Base-by-base conservation (phyloP, 2,329 filamentous ascomycete species). In the Hymenoscyphus fraxineus region DNA sequence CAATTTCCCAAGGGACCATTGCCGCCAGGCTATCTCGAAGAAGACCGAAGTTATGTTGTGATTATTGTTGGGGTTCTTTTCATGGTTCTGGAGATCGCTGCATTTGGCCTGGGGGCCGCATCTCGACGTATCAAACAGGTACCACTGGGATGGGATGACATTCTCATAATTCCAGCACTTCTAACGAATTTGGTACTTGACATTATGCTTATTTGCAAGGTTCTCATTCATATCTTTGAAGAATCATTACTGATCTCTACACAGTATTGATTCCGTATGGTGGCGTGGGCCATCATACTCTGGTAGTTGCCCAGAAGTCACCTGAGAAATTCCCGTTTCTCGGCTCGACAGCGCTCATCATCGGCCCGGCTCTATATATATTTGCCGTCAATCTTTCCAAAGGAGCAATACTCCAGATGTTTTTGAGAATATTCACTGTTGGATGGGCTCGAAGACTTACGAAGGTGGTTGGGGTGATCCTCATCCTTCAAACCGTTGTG, bases 91-190 rank as follows among this genome's bases (percentile, higher is more conserved):
- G n/a, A n/a, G n/a, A n/a, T n/a, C n/a, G n/a, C n/a, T n/a, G n/a
- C n/a, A n/a, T n/a, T n/a, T n/a, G n/a, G 31, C 12, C 47, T 61
- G 13, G 40, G 60, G 39, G 13, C 35, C 13, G 35, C 41, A 19
- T 56, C 60, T 40, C 47, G 60, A 41, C 38, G 51, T 57, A 51
- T 61, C n/a, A 61, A 61, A 27, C 44, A 22, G 13, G 60, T 61
- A 22, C 51, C 60, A 1, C 27, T 61, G 40, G 60, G 60, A 56
- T 61, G 35, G 31, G 60, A 61, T 57, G 60, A 61, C 41, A 16
- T 61, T 39, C 32, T 61, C 13, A 61, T 61, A 6, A 44, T 61
- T 40, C 47, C 51, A 40, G 60, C 60, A 22, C 60, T 61, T 13
- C 22, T 57, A 19, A 44, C 31, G n/a, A 61, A 61, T 19, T 41